Conservation (phyloP, 2,329 filamentous ascomycete species). For the Aphanocladium album region DNA sequence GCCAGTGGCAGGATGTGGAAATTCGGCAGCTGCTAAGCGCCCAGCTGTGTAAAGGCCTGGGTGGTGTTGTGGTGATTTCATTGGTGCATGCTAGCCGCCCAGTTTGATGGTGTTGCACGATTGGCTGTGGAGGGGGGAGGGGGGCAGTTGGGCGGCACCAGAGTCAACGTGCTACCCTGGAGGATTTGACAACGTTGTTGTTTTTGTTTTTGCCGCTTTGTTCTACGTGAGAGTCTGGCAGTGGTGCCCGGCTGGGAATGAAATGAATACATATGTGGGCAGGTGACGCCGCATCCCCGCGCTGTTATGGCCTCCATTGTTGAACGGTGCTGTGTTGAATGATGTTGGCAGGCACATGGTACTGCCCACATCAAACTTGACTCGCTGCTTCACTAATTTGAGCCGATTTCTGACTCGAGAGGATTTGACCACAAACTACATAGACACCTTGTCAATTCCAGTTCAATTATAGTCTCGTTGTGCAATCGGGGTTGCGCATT, state of each 20-base stretch:
- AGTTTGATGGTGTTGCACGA: neutral
- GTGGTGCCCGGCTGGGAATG: too few species aligned
- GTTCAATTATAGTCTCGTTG: too few species aligned
- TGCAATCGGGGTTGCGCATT: too few species aligned
- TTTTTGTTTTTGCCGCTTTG: neutral
- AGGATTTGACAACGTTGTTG: neutral
- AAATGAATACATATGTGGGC: neutral
- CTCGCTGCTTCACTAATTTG: too few species aligned
- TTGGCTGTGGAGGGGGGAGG: neutral
- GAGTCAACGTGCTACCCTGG: neutral
- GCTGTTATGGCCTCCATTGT: too few species aligned
- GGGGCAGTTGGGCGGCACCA: neutral
- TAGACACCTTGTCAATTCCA: too few species aligned
- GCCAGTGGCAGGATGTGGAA: neutral
- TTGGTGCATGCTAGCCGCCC: slow-evolving; percentile 10
- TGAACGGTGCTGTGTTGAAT: too few species aligned
- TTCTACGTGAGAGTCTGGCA: neutral
- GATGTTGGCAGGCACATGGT: too few species aligned
- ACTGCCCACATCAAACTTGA: too few species aligned
- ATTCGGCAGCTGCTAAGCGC: neutral
- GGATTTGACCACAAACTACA: too few species aligned
- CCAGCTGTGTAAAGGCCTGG: neutral
- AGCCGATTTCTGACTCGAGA: too few species aligned
- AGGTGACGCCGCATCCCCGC: too few species aligned
- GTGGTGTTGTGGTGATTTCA: neutral